Evolutionary conservation across 176 grass and related monocot genomes (phyloP).

Genomic region (Pontederia crassipes): DNA sequence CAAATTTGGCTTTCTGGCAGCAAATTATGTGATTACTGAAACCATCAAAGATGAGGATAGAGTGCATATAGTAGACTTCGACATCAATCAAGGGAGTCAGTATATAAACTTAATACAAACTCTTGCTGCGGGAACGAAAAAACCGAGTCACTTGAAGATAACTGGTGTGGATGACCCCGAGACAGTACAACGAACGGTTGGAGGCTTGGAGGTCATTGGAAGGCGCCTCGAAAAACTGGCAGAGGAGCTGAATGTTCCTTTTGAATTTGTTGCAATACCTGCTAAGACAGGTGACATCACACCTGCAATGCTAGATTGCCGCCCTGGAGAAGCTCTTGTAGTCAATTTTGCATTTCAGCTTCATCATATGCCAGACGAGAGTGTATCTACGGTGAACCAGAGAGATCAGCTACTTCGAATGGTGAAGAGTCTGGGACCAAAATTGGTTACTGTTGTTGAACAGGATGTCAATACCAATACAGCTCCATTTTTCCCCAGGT

Average conservation of each 20-base stretch:
- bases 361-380: constrained; percentile 97
- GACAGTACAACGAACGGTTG: constrained; percentile 76
- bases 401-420: constrained; percentile 86
- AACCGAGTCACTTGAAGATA: constrained; percentile 57
- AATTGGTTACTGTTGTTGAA: constrained; percentile 87
- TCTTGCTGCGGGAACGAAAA: constrained; percentile 46
- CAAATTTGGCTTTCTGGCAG: constrained; percentile 84
- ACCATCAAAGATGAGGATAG: constrained; percentile 72
- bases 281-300: constrained; percentile 69
- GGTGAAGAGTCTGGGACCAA: constrained; percentile 82
- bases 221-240: constrained; percentile 71
- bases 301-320: constrained; percentile 77
- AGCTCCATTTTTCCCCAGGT: constrained; percentile 90
- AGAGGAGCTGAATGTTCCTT: constrained; percentile 54
- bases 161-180: constrained; percentile 95
- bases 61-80: constrained; percentile 92
- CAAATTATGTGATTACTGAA: constrained; percentile 86
- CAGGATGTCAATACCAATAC: constrained; percentile 94
- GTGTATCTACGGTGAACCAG: constrained; percentile 83
- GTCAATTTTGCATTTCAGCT: constrained; percentile 97
- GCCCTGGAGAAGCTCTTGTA: constrained; percentile 58
- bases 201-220: constrained; percentile 85
- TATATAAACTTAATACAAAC: constrained; percentile 82
- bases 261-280: constrained; percentile 74
- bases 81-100: constrained; percentile 91